phyloP scores from a whole-genome alignment of 495 filamentous ascomycete genomes.

The Beverwykella pulmonaria region DNA sequence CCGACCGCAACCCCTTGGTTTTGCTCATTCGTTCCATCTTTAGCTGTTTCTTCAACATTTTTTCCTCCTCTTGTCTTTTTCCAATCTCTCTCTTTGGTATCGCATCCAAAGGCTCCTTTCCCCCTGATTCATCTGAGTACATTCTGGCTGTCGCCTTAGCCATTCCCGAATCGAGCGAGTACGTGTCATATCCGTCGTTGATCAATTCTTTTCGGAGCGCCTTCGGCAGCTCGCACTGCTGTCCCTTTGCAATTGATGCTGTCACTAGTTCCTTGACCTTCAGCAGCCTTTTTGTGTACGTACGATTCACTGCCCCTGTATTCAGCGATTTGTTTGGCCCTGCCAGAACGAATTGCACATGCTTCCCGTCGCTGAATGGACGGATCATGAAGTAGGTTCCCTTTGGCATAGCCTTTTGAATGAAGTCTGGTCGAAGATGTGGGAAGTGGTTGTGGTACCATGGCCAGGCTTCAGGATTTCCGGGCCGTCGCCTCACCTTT shows the following conservation, averaged over 20 bases:
- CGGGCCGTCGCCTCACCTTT: background rate
- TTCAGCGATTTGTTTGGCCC: background rate
- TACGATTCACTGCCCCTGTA: background rate
- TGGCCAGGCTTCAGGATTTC: conserved; percentile 4
- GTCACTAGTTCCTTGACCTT: background rate
- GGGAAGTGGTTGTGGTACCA: conserved; percentile 27
- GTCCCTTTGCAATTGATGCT: background rate
- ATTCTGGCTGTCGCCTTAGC: background rate
- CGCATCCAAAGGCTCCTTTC: too few species aligned
- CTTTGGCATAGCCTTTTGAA: conserved; percentile 21
- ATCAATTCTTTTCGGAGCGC: background rate
- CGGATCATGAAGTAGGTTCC: conserved; percentile 15
- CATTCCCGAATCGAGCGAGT: conserved; percentile 1
- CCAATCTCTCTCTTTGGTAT: too few species aligned
- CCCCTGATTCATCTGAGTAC: background rate
- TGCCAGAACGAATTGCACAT: conserved; percentile 14
- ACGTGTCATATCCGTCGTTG: background rate
- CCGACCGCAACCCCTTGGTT: too few species aligned
- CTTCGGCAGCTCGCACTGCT: conserved; percentile 3
- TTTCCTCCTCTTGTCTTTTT: too few species aligned
- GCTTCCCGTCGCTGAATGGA: conserved; percentile 13
- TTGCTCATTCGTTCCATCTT: too few species aligned
- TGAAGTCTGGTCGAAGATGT: conserved; percentile 27
- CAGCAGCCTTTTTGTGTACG: background rate
- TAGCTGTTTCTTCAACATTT: too few species aligned